Evolutionary conservation across 2,329 filamentous ascomycete genomes (phyloP), one percentile per base, ranked within the genome.

Genomic region (Alternaria longipes): DNA sequence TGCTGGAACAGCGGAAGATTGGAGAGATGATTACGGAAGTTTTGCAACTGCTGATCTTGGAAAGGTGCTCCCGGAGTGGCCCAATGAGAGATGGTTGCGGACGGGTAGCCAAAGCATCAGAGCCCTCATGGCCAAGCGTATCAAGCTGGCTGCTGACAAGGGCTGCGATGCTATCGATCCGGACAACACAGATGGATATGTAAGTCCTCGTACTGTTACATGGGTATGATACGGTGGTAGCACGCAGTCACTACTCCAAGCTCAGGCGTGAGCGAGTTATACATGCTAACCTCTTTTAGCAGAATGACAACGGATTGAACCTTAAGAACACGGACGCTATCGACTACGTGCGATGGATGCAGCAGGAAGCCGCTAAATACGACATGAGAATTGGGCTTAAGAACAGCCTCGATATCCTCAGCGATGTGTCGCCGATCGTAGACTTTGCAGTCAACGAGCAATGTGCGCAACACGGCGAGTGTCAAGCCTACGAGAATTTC

Each of bases 381-480:
- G 59, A 54, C 47, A 67, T 77, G 65, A 63, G 66, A 26, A 69
- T 72, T 24, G 73, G 73, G 4, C 63, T 77, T 2, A 77, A 77
- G 51, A 76, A 77, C 59, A 70, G 69, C 49, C 44, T 74, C 14
- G 69, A 72, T 51, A 77, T 75, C 18, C 45, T 76, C 11, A 54
- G 53, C 54, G 42, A 59, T n/a, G 45, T 75, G 9, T 22, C 65
- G 1, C 30, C 66, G 4, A 62, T 66, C 54, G 52, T 75, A 38
- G 69, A 73, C 56, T 76, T 75, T 54, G 71, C 73, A 14, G 73
- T 77, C 41, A 76, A 77, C 59, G 74, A 77, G 53, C 67, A 77
- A 56, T 77, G 74, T 54, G 72, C 68, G 8, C 58, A 68, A 36
- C 56, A 66, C 18, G 56, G 46, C 46, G 74, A 74, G 61, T 76